phyloP scores from a whole-genome alignment of 1,284 basidiomycete species.

The Naganishia cerealis region DNA sequence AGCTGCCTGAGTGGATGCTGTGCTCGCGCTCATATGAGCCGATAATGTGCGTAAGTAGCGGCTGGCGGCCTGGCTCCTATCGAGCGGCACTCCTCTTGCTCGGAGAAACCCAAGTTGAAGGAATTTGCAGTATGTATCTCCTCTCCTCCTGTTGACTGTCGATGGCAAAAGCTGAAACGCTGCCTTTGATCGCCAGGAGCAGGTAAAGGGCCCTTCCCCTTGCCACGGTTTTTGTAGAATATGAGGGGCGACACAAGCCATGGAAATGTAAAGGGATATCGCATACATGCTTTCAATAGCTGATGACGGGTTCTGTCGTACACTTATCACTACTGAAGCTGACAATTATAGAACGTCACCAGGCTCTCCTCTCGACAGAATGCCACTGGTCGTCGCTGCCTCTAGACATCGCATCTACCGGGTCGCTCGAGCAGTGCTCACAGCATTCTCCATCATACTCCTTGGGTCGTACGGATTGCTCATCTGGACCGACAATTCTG shows the following conservation, averaged over 20 bases:
- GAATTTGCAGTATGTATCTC: background rate
- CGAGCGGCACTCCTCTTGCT: too few species aligned
- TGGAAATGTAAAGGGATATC: background rate
- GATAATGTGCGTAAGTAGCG: too few species aligned
- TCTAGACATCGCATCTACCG: constrained; percentile 12
- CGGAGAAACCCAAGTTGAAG: too few species aligned
- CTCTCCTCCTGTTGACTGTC: background rate
- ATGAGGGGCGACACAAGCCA: too few species aligned
- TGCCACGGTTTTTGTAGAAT: background rate
- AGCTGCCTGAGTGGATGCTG: too few species aligned
- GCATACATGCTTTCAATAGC: background rate
- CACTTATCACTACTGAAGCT: background rate
- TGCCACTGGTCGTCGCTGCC: background rate
- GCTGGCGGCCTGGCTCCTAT: too few species aligned
- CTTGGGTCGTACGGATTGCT: constrained; percentile 2
- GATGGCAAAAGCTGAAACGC: background rate
- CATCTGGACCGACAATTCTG: background rate
- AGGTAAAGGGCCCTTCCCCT: background rate
- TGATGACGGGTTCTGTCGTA: too few species aligned
- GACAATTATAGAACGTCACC: background rate
- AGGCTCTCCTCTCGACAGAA: background rate
- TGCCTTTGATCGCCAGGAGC: background rate
- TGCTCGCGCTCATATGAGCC: too few species aligned
- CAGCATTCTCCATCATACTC: background rate
- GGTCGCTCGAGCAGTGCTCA: background rate